A percentile compares a stretch with the other conserved stretches of the same genome.
Evolutionary conservation across 805 yeast genomes (phyloP).

Genomic region (Zygosaccharomyces bisporus): DNA sequence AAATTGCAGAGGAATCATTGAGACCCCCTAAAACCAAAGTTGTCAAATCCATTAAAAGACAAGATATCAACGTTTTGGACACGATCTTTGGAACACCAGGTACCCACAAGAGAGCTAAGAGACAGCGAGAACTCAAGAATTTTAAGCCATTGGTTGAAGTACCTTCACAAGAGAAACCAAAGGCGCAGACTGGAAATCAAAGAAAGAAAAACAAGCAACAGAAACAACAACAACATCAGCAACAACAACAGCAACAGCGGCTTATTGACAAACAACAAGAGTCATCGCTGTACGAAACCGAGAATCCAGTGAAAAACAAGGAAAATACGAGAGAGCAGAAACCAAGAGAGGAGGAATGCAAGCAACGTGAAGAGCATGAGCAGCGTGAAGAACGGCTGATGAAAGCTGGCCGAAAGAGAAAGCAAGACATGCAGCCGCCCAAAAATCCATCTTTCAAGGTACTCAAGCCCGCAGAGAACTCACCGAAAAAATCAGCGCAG

Average conservation of each 20-base stretch:
- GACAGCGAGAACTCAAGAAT: conserved; percentile 21
- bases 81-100: conserved; percentile 22
- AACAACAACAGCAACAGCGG: not conserved
- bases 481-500: not conserved
- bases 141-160: conserved; percentile 18
- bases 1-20: conserved; percentile 1
- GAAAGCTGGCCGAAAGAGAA: conserved; percentile 3
- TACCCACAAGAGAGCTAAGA: conserved; percentile 8
- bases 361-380: not conserved
- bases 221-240: not conserved
- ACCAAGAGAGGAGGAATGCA: no score
- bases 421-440: not conserved
- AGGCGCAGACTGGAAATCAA: conserved; percentile 7
- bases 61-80: conserved; percentile 26
- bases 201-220: conserved; percentile 1
- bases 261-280: no score
- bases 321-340: not conserved
- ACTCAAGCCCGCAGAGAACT: not conserved
- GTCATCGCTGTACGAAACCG: no score
- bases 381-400: conserved; percentile 2
- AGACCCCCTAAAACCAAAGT: conserved; percentile 8
- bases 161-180: conserved; percentile 21
- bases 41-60: conserved; percentile 17
- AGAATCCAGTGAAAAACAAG: not conserved
- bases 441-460: not conserved